These are phyloP conservation scores for Quillaja saponaria DNA, from an alignment of 306 rosid species.

Conservation along the genomic window DNA sequence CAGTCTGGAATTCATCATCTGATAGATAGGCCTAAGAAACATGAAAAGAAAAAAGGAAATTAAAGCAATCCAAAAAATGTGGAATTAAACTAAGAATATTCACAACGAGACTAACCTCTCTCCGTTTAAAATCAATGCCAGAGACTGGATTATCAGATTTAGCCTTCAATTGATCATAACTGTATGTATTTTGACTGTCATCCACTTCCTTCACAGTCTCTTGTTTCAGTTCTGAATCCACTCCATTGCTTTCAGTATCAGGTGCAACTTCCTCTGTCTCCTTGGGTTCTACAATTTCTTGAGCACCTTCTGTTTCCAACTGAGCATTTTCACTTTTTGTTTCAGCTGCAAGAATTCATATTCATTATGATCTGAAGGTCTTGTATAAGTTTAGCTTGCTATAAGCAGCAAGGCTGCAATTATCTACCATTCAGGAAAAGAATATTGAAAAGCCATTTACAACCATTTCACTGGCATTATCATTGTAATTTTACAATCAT, in stretches of 20 bases:
- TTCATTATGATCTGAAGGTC: slow-evolving; percentile 27
- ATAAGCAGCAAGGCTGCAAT: background rate
- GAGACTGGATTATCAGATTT: slow-evolving; percentile 77
- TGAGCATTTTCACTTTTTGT: slow-evolving; percentile 52
- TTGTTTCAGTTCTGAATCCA: slow-evolving; percentile 58
- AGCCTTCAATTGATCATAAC: slow-evolving; percentile 84
- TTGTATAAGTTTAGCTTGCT: slow-evolving; percentile 3
- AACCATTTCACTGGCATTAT: background rate
- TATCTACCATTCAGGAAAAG: background rate
- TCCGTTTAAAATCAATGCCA: slow-evolving; percentile 83
- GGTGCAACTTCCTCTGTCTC: slow-evolving; percentile 55
- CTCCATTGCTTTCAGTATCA: slow-evolving; percentile 47
- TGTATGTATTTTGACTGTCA: slow-evolving; percentile 49
- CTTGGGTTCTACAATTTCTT: slow-evolving; percentile 61
- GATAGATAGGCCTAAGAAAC: slow-evolving; percentile 77
- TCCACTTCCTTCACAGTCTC: slow-evolving; percentile 46
- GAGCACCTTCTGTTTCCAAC: slow-evolving; percentile 58
- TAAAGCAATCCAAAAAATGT: slow-evolving; percentile 7
- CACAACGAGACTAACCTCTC: slow-evolving; percentile 68
- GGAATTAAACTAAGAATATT: slow-evolving; percentile 7
- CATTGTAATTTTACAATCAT: no score
- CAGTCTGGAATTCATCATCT: slow-evolving; percentile 65
- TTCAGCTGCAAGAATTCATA: slow-evolving; percentile 42
- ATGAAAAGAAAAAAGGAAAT: slow-evolving; percentile 26
- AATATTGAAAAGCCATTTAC: background rate